Conservation (phyloP, 441 rosid genomes). For the Populus hybrid region DNA sequence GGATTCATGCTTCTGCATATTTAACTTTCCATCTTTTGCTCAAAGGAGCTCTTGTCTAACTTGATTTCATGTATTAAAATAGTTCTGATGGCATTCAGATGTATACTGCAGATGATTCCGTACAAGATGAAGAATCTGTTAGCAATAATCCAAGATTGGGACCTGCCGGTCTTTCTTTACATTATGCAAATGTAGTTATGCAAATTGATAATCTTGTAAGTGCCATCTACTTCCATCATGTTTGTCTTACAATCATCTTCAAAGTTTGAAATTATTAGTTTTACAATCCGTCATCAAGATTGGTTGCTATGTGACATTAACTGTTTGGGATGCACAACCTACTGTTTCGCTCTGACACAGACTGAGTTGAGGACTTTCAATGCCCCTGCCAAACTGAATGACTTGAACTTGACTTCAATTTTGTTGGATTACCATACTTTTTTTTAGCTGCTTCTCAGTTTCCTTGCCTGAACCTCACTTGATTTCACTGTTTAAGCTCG, state of each 20-base stretch:
- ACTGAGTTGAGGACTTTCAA: not conserved
- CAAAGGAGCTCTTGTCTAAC: no score
- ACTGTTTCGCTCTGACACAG: not conserved
- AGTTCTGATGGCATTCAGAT: not conserved
- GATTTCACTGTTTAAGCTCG: not conserved
- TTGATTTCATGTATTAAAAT: not conserved
- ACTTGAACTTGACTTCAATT: not conserved
- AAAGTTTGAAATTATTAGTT: not conserved
- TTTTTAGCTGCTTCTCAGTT: not conserved
- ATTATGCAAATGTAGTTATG: conserved; percentile 86
- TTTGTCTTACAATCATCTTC: not conserved
- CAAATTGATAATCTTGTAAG: conserved; percentile 98
- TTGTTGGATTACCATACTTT: not conserved
- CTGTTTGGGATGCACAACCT: not conserved
- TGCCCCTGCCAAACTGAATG: not conserved
- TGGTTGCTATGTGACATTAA: not conserved
- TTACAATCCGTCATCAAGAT: not conserved
- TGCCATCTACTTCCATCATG: conserved; percentile 13
- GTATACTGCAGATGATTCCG: conserved; percentile 46
- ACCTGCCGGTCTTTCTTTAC: conserved; percentile 92
- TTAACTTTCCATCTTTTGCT: not conserved
- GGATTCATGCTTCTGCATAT: not conserved
- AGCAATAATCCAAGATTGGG: conserved; percentile 61
- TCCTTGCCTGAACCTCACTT: conserved; percentile 29
- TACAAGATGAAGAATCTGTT: conserved; percentile 33